Conservation (phyloP, 1,284 basidiomycete species). For the Ustilago nuda region DNA sequence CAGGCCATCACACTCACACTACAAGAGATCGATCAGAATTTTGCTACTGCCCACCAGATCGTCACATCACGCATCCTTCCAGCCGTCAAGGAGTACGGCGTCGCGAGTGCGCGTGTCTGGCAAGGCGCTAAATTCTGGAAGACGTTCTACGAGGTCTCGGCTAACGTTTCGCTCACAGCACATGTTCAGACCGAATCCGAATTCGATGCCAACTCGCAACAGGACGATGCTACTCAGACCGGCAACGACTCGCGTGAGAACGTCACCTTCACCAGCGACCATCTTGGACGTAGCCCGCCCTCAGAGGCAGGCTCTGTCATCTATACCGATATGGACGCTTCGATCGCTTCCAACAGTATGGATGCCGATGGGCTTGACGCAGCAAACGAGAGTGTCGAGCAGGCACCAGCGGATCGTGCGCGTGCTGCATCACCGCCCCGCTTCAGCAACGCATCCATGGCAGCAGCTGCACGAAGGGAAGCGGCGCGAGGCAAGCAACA, state of each 20-base stretch:
- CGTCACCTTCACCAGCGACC: conserved; percentile 37
- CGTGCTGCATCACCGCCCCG: conserved; percentile 74
- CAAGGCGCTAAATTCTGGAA: conserved; percentile 95
- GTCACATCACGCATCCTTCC: conserved; percentile 84
- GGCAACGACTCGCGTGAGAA: conserved; percentile 37
- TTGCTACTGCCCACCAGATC: conserved; percentile 88
- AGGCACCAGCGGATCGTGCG: conserved; percentile 72
- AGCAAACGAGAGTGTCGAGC: conserved; percentile 41
- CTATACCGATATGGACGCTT: conserved; percentile 38
- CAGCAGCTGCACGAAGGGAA: conserved; percentile 77
- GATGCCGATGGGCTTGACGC: conserved; percentile 20
- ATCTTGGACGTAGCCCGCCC: conserved; percentile 27
- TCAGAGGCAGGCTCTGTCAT: conserved; percentile 40
- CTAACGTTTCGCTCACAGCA: conserved; percentile 78
- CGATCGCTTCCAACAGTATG: conserved; percentile 18
- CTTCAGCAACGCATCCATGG: conserved; percentile 66
- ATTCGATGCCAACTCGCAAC: conserved; percentile 43
- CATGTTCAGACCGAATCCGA: conserved; percentile 41
- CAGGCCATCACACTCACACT: conserved; percentile 85
- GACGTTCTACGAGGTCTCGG: conserved; percentile 92
- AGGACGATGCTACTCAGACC: conserved; percentile 36
- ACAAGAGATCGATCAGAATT: conserved; percentile 92
- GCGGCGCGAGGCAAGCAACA: conserved; percentile 44
- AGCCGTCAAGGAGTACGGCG: conserved; percentile 86
- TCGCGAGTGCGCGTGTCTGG: conserved; percentile 85